These are phyloP conservation scores for Verticillium nonalfalfae DNA, from an alignment of 2,329 filamentous ascomycete species.

Conservation along the genomic window DNA sequence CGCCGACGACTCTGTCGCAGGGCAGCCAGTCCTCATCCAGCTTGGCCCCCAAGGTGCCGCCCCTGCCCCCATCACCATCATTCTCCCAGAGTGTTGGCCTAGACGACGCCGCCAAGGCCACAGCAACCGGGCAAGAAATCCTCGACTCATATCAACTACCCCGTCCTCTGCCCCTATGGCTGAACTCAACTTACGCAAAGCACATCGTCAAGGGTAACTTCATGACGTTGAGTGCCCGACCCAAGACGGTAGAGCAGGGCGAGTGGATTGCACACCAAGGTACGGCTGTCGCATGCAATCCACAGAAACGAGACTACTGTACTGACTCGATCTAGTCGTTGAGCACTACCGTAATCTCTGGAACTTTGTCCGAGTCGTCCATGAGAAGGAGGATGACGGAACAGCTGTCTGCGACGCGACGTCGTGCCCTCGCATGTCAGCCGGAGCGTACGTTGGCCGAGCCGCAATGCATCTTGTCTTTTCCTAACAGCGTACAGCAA, in stretches of 20 bases:
- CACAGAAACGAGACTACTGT: neutral
- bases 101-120: slow-evolving; percentile 50
- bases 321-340: slow-evolving; percentile 55
- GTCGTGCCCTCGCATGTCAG: slow-evolving; percentile 87
- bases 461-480: neutral
- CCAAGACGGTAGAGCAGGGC: slow-evolving; percentile 86
- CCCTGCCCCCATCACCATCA: slow-evolving; percentile 57
- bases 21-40: slow-evolving; percentile 44
- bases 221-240: slow-evolving; percentile 87
- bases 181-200: slow-evolving; percentile 68
- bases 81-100: slow-evolving; percentile 62
- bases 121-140: slow-evolving; percentile 44
- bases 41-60: slow-evolving; percentile 52
- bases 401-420: slow-evolving; percentile 75
- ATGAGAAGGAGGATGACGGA: slow-evolving; percentile 76
- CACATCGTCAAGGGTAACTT: slow-evolving; percentile 97
- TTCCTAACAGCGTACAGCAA: slow-evolving; percentile 45
- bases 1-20: slow-evolving; percentile 38
- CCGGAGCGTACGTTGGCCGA: slow-evolving; percentile 66
- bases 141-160: slow-evolving; percentile 59
- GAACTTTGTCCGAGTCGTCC: slow-evolving; percentile 83
- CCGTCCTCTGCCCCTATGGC: slow-evolving; percentile 64
- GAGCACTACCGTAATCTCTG: slow-evolving; percentile 87
- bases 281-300: slow-evolving; percentile 32
- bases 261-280: slow-evolving; percentile 97